Conservation (phyloP, 176 grass and related monocot species). For the Cymbopogon citratus region DNA sequence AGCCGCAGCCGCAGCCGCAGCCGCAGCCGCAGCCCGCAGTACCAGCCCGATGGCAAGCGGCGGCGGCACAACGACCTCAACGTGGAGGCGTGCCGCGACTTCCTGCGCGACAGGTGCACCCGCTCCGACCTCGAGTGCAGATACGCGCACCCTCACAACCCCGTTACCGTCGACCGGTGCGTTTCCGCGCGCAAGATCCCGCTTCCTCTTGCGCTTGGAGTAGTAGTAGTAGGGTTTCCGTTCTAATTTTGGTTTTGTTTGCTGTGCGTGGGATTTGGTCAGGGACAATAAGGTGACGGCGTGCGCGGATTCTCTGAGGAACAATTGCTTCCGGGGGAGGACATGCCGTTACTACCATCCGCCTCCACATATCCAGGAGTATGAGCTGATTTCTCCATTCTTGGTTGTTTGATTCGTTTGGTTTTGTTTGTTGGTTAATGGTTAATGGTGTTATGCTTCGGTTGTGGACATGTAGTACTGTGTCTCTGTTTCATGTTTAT, state of each 20-base stretch:
- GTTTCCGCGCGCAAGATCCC: conserved; percentile 11
- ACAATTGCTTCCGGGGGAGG: conserved; percentile 47
- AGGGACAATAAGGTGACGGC: conserved; percentile 78
- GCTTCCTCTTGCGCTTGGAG: neutral
- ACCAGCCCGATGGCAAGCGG: conserved; percentile 40
- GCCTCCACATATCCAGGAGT: conserved; percentile 61
- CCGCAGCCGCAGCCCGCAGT: conserved; percentile 33
- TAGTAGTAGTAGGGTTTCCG: neutral
- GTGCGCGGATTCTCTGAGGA: conserved; percentile 63
- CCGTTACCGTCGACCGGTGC: conserved; percentile 52
- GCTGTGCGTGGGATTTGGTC: neutral
- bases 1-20: neutral
- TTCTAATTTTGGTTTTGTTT: conserved; percentile 20
- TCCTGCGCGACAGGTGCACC: conserved; percentile 43
- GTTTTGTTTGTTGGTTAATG: neutral
- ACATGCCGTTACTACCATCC: conserved; percentile 79
- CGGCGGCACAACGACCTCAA: conserved; percentile 42
- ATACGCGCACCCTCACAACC: conserved; percentile 60
- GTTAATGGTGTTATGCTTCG: neutral
- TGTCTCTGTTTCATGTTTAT: neutral
- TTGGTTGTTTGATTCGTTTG: neutral
- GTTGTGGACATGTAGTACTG: neutral
- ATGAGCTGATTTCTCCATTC: neutral
- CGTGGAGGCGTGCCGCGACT: conserved; percentile 53
- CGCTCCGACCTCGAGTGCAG: conserved; percentile 58